Percentiles rank a stretch among this genome's conserved stretches.
These are phyloP conservation scores for Asterophora parasitica DNA, from an alignment of 768 basidiomycete species.

Conservation along the genomic window DNA sequence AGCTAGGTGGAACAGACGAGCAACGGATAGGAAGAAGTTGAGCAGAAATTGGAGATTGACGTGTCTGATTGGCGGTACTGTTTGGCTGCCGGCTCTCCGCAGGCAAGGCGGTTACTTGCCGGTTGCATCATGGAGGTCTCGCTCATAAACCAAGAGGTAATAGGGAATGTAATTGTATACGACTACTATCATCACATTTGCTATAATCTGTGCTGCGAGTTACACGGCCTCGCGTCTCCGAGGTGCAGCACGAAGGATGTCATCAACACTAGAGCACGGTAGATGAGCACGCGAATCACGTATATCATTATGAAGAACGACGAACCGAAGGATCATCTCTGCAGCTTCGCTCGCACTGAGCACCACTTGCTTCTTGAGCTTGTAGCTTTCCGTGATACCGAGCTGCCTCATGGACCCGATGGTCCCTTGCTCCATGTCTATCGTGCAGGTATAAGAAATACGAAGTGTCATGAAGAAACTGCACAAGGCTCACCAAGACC, in stretches of 20 bases:
- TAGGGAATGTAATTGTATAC: no score
- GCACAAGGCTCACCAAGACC: slow-evolving; percentile 65
- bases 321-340: slow-evolving; percentile 95
- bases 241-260: slow-evolving; percentile 83
- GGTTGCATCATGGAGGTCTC: no score
- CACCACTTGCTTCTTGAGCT: slow-evolving; percentile 94
- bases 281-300: background rate
- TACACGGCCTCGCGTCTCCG: slow-evolving; percentile 80
- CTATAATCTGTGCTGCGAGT: slow-evolving; percentile 3
- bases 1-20: background rate
- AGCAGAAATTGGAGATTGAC: slow-evolving; percentile 13
- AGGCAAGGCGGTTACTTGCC: no score
- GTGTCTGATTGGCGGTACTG: slow-evolving; percentile 12
- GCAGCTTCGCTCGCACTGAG: slow-evolving; percentile 93
- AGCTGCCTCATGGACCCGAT: slow-evolving; percentile 86
- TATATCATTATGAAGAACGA: slow-evolving; percentile 1
- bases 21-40: slow-evolving; percentile 3
- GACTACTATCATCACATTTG: background rate
- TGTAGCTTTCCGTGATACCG: slow-evolving; percentile 95
- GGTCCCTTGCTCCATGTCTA: slow-evolving; percentile 85
- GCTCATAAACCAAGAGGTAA: no score
- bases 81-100: no score
- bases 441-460: background rate
- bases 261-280: slow-evolving; percentile 64
- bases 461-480: background rate